phyloP scores from a whole-genome alignment of 176 grass and related monocot genomes.

The Lolium rigidum region DNA sequence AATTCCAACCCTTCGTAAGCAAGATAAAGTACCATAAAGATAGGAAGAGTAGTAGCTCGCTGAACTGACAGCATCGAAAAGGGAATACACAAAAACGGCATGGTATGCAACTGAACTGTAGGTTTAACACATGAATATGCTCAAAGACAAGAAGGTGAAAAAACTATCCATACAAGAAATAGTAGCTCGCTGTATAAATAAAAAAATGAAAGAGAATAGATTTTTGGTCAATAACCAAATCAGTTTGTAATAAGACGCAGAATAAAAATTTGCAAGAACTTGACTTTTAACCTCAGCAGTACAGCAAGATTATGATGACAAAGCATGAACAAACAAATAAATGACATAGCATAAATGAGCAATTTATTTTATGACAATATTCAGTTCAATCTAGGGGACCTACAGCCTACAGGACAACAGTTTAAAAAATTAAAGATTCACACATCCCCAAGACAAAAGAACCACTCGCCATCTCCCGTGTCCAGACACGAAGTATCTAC shows the following conservation, averaged over 20 bases:
- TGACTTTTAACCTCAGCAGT: not conserved
- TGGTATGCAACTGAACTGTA: not conserved
- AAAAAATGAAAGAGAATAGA: not conserved
- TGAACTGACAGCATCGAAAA: constrained; percentile 8
- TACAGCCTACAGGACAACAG: not conserved
- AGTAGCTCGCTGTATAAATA: not conserved
- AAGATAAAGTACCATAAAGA: not conserved
- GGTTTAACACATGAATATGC: not conserved
- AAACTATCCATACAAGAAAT: constrained; percentile 4
- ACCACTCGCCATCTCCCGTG: not conserved
- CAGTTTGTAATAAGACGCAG: not conserved
- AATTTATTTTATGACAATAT: not conserved
- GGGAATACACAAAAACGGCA: not conserved
- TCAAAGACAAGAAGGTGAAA: not conserved
- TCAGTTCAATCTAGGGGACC: not conserved
- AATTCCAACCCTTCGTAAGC: constrained; percentile 7
- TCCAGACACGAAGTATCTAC: not conserved
- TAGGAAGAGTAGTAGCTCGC: not conserved
- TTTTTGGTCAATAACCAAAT: not conserved
- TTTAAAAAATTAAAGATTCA: not conserved
- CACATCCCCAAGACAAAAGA: not conserved
- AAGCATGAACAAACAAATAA: not conserved
- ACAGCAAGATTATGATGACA: constrained; percentile 6
- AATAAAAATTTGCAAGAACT: not conserved
- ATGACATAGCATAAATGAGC: not conserved